A percentile compares a stretch with the other conserved stretches of the same genome.
Conservation (phyloP, 768 basidiomycete genomes). For the Paxillus ammoniavirescens region DNA sequence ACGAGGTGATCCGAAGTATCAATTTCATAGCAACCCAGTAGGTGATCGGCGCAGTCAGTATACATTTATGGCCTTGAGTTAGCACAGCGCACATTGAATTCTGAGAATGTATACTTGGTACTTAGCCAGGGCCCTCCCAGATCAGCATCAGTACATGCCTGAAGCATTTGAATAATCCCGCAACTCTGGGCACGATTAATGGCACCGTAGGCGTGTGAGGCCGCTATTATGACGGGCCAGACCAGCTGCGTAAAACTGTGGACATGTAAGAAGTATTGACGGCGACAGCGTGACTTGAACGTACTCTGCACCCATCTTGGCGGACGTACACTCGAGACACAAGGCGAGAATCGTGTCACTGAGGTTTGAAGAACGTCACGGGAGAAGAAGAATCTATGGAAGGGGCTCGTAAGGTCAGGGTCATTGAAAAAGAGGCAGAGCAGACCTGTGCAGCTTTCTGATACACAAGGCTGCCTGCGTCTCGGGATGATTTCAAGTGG, state of each 20-base stretch:
- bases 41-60: constrained; percentile 17
- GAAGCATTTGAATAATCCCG: constrained; percentile 29
- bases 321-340: constrained; percentile 29
- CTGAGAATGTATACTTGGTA: constrained; percentile 14
- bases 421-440: constrained; percentile 17
- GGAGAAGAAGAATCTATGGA: constrained; percentile 32
- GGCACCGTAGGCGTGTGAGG: constrained; percentile 24
- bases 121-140: constrained; percentile 4
- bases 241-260: constrained; percentile 22
- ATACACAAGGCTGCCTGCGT: constrained; percentile 36
- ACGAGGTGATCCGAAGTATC: constrained; percentile 36
- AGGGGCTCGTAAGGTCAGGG: constrained; percentile 17
- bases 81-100: constrained; percentile 22
- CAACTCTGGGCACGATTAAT: constrained; percentile 19
- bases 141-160: constrained; percentile 21
- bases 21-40: constrained; percentile 36
- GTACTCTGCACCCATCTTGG: constrained; percentile 32
- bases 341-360: constrained; percentile 27
- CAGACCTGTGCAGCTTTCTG: constrained; percentile 34
- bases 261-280: constrained; percentile 7
- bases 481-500: constrained; percentile 23
- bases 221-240: constrained; percentile 34
- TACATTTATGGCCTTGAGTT: constrained; percentile 9
- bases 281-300: constrained; percentile 18
- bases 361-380: constrained; percentile 31